phyloP scores from a whole-genome alignment of 306 rosid species.

The Vigna angularis region DNA sequence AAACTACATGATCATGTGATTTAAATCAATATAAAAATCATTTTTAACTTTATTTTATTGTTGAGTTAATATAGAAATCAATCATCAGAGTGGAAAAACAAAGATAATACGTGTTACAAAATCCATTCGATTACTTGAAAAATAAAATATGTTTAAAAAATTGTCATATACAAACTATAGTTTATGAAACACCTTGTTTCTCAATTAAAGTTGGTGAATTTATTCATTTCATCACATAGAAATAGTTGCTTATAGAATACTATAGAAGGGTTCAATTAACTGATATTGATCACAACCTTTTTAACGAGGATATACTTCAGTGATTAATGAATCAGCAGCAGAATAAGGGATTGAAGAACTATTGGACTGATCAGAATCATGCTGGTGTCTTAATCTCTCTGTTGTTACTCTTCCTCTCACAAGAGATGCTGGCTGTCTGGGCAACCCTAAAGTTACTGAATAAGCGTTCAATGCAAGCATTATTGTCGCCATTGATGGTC shows the following conservation, averaged over 20 bases:
- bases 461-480: constrained; percentile 40
- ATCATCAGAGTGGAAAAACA: no score
- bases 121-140: no score
- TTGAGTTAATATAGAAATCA: no score
- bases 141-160: no score
- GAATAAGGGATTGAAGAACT: background rate
- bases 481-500: constrained; percentile 44
- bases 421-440: constrained; percentile 44
- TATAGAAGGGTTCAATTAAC: background rate
- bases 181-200: background rate
- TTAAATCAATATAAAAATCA: no score
- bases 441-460: constrained; percentile 37
- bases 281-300: background rate
- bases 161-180: no score
- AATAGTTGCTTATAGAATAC: background rate
- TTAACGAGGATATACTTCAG: constrained; percentile 31
- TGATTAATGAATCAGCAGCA: constrained; percentile 4
- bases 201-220: background rate
- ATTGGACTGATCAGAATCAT: constrained; percentile 9
- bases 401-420: background rate
- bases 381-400: background rate
- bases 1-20: no score
- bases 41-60: no score
- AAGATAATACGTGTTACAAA: no score
- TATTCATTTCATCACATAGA: background rate